Conservation (phyloP, 1,284 basidiomycete species). For the Chiua sp. region DNA sequence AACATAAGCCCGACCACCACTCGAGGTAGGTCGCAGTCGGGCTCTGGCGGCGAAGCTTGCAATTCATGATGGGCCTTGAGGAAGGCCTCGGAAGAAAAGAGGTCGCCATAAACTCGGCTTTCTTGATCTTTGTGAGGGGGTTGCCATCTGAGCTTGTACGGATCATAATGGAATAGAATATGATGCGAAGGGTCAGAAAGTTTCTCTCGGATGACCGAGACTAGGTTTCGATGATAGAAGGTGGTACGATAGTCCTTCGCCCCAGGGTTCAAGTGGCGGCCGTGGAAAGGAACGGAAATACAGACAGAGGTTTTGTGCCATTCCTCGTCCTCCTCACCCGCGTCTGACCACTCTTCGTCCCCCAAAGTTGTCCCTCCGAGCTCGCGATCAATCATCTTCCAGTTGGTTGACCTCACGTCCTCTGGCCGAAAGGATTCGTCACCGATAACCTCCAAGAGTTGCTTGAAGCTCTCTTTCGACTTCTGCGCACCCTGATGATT, state of each 20-base stretch:
- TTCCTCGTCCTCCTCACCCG: slow-evolving; percentile 14
- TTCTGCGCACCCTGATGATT: too few species aligned
- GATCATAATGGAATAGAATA: not conserved
- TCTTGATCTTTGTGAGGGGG: not conserved
- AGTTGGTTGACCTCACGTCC: too few species aligned
- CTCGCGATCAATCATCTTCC: too few species aligned
- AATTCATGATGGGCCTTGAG: not conserved
- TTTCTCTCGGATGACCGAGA: slow-evolving; percentile 1
- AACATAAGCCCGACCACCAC: not conserved
- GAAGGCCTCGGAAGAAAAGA: not conserved
- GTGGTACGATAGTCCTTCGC: not conserved
- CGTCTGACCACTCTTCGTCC: too few species aligned
- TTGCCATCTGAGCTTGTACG: not conserved
- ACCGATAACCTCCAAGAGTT: too few species aligned
- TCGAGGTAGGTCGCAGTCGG: not conserved
- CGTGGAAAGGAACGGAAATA: too few species aligned
- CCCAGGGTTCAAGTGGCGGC: not conserved
- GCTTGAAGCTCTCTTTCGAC: too few species aligned
- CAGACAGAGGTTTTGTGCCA: too few species aligned
- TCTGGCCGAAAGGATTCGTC: too few species aligned
- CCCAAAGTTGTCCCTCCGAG: too few species aligned
- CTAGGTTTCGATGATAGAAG: not conserved
- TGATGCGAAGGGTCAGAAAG: not conserved
- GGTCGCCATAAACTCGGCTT: not conserved
- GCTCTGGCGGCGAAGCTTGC: not conserved